Percentiles rank a stretch among this genome's conserved stretches.
Conservation (phyloP, 345 rosid species). For the Sisymbrium altissimum region DNA sequence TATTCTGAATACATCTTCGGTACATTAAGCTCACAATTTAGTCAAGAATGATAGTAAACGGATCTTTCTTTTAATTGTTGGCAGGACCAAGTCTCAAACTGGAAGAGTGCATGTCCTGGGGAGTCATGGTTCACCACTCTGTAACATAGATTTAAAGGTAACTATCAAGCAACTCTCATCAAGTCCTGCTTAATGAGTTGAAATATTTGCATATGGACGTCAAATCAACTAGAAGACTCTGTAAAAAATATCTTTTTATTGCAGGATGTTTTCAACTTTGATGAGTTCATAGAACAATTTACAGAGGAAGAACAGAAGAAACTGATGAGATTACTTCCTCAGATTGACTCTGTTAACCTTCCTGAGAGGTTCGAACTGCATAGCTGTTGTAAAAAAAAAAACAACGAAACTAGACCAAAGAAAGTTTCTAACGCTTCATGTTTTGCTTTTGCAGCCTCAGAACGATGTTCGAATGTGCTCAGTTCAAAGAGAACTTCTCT, state of each 20-base stretch:
- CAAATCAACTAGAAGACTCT: not conserved
- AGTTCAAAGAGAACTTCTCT: slow-evolving; percentile 73
- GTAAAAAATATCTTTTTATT: not conserved
- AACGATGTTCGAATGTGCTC: slow-evolving; percentile 76
- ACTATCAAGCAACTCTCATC: slow-evolving; percentile 23
- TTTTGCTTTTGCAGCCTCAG: slow-evolving; percentile 56
- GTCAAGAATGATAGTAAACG: not conserved
- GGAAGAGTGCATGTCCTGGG: slow-evolving; percentile 60
- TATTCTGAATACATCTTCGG: not conserved
- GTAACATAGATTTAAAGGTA: slow-evolving; percentile 73
- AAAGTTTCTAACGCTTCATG: not conserved
- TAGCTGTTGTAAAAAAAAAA: not conserved
- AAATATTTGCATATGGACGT: not conserved
- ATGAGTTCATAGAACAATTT: slow-evolving; percentile 62
- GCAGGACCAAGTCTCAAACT: slow-evolving; percentile 45
- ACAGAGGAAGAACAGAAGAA: slow-evolving; percentile 80
- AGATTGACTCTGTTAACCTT: slow-evolving; percentile 49
- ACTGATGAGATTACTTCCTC: slow-evolving; percentile 66
- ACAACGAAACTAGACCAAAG: not conserved
- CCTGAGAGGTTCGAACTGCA: slow-evolving; percentile 53
- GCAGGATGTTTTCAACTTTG: slow-evolving; percentile 80
- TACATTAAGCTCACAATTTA: not conserved
- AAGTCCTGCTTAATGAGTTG: not conserved
- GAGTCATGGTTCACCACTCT: slow-evolving; percentile 59
- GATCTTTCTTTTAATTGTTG: not conserved